Evolutionary conservation across 1,284 basidiomycete genomes (phyloP), one percentile per base, ranked within the genome.

Genomic region (Melampsora americana): DNA sequence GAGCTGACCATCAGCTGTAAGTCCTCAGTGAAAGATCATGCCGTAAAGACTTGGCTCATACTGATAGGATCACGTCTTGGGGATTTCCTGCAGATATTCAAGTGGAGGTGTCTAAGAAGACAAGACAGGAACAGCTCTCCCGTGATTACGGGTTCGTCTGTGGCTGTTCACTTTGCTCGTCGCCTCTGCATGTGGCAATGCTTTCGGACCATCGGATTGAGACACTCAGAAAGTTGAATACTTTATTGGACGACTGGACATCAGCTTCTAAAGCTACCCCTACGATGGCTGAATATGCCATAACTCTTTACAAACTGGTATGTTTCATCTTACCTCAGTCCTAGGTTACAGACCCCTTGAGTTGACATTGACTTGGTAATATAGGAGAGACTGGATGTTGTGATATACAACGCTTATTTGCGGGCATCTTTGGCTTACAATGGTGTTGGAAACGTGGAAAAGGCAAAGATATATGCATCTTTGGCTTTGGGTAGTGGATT

Each of bases 1-100:
- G 71, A 73, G 53, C 23, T 73, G 71, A 66, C 71, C 2, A 64
- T 73, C 35, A 59, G 62, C 26, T 73, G 71, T 73, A 39, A 66
- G 71, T 73, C 42, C n/a, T 50, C 3, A 18, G n/a, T 26, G 3
- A 67, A 67, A 20, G 11, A 67, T 2, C 14, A 3, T 0, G 20
- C 20, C 26, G 50, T 69, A 28, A 69, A 23, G 30, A 66, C 48
- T 20, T 20, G 39, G n/a, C 23, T 66, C 39, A 14, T 42, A 5
- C 23, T 66, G 16, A 14, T 42, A 5, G 14, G 46, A 5, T 30
- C 12, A 28, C 14, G 2, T 53, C 46, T 53, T n/a, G 46, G 16
- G 39, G 50, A 48, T 16, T n/a, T 48, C n/a, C 23, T 30, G 30
- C 50, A 42, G 39, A 42, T 42, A 42, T 42, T 12, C 39, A 42